Conservation (phyloP, 2,329 filamentous ascomycete species). For the Penicillium sp. region DNA sequence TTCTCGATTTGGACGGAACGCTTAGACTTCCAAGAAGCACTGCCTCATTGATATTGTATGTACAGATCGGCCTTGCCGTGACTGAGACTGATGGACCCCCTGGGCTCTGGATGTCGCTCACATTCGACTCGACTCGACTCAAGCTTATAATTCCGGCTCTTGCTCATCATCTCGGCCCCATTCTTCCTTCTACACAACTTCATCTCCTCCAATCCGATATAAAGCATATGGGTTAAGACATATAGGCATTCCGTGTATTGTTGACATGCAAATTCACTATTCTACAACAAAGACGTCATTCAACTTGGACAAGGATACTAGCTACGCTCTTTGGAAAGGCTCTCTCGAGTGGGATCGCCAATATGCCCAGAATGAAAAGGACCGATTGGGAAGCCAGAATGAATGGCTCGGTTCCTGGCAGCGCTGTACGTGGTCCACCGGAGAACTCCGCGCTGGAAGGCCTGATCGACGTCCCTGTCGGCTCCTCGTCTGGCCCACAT, state of each 20-base stretch:
- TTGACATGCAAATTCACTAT: conserved; percentile 13
- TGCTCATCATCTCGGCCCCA: background rate
- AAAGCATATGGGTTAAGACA: background rate
- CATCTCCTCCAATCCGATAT: background rate
- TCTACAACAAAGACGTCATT: conserved; percentile 5
- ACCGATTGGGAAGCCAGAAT: background rate
- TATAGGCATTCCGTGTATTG: background rate
- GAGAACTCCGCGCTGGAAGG: conserved; percentile 4
- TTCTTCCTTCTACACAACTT: background rate
- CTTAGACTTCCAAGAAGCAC: conserved; percentile 15
- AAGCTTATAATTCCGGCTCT: conserved; percentile 8
- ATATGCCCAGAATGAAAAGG: conserved; percentile 6
- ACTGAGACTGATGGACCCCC: background rate
- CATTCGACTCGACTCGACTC: background rate
- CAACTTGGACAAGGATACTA: conserved; percentile 10
- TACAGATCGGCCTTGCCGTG: conserved; percentile 7
- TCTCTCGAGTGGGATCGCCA: background rate
- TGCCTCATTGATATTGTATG: conserved; percentile 14
- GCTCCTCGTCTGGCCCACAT: conserved; percentile 4
- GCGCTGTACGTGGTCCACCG: conserved; percentile 1
- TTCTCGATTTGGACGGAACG: conserved; percentile 10
- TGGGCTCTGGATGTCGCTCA: background rate
- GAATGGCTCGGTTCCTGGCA: conserved; percentile 2
- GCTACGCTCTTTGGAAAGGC: background rate
- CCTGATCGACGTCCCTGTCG: conserved; percentile 10